Evolutionary conservation across 441 rosid species (phyloP), one percentile per base, ranked within the genome.

Genomic region (Gossypium lobatum): DNA sequence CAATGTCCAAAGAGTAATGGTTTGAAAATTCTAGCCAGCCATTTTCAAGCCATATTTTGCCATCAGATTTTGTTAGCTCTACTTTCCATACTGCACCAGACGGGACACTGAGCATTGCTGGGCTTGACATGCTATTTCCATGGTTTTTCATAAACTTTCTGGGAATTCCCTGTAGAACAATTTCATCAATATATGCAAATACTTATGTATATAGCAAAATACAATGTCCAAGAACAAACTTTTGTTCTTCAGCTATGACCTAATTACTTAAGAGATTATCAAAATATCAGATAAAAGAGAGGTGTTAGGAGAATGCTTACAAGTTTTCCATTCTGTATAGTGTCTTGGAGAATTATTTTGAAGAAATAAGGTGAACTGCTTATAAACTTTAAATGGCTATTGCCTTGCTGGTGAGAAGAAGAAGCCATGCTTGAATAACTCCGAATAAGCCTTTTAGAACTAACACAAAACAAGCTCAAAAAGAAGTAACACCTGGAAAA

Each of bases 21-120:
- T 55, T 17, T 31, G 58, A 13, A 65, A 74, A 74, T 42, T 74
- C 64, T 16, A 37, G 52, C 77, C 77, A 74, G 46, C 72, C 77
- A n/a, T 39, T 20, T 13, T 65, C n/a, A 34, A 74, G 48, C 77
- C 71, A 64, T 14, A 72, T 1, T 17, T 48, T 16, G 20, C 50
- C 70, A 8, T 50, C 70, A n/a, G 17, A 26, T 37, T 53, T 67
- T 2, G 0, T 60, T 55, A 59, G 64, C 28, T 59, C 64, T 16
- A 77, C 76, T 7, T 34, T 59, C 76, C 76, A 77, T 13, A 59
- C 57, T 48, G 2, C 37, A 34, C 70, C 73, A 37, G 48, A 25
- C 42, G 76, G 76, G 20, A 34, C 57, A 25, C 6, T 58, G 8
- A 77, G 73, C 1, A 21, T 18, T 10, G 48, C 70, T 64, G 37